A percentile compares a stretch with the other conserved stretches of the same genome.
Conservation (phyloP, 495 filamentous ascomycete genomes). For the Aspergillus taichungensis region DNA sequence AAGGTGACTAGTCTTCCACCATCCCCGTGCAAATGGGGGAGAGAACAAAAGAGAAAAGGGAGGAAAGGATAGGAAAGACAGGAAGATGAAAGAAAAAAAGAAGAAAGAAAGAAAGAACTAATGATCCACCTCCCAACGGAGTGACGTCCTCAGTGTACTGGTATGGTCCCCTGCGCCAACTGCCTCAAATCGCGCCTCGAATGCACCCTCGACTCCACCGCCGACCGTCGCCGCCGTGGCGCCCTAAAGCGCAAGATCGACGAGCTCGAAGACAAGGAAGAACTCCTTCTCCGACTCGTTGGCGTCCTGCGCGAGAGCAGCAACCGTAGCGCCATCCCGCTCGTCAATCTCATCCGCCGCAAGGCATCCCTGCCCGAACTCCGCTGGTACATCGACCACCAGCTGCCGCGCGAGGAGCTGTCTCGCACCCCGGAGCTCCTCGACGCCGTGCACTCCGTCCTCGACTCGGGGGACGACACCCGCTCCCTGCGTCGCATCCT, state of each 20-base stretch:
- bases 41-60: no score
- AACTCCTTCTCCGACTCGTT: slow-evolving; percentile 21
- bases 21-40: background rate
- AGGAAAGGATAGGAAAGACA: no score
- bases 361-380: slow-evolving; percentile 25
- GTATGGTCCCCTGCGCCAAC: slow-evolving; percentile 22
- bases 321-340: slow-evolving; percentile 10
- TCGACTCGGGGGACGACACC: slow-evolving; percentile 9
- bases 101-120: no score
- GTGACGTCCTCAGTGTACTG: slow-evolving; percentile 18
- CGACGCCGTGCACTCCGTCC: slow-evolving; percentile 11
- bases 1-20: slow-evolving; percentile 11
- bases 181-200: slow-evolving; percentile 20
- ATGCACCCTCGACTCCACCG: slow-evolving; percentile 24
- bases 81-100: no score
- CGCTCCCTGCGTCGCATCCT: slow-evolving; percentile 14
- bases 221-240: slow-evolving; percentile 26
- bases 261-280: slow-evolving; percentile 21
- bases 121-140: no score
- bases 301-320: slow-evolving; percentile 17
- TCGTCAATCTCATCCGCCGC: slow-evolving; percentile 29
- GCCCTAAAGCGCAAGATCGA: slow-evolving; percentile 30
- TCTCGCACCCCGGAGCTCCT: slow-evolving; percentile 18
- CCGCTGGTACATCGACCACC: slow-evolving; percentile 20
- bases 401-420: slow-evolving; percentile 15